Base-by-base conservation (phyloP, 768 basidiomycete species). In the Kwoniella mangroviensis region DNA sequence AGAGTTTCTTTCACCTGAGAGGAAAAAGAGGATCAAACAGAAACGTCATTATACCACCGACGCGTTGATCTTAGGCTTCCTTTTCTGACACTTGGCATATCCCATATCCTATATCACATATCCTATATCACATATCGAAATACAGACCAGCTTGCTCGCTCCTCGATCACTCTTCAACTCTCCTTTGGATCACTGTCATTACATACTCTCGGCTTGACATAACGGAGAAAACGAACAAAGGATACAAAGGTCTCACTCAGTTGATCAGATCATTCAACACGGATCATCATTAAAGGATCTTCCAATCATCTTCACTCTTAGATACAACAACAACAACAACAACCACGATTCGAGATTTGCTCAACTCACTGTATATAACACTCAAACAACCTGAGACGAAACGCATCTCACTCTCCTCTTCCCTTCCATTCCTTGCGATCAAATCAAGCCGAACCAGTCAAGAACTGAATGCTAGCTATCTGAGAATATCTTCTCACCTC, bases 271-370 rank as follows among this genome's bases (percentile, higher is more conserved):
- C 24, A 22, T 2, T 28, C n/a, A 58, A 40, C 56, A 58, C 56
- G 56, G 56, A 58, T 58, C 34, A 40, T 40, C 56, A 58, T 58
- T 26, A 58, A 58, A 58, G 56, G 56, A 58, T 58, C 28, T 58
- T 34, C 34, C 34, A 34, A 34, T 34, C 34, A 7, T 34, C 34
- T 34, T 34, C 34, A 34, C 17, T 17, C 24, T 58, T 58, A 21
- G 28, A 58, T 34, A 57, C 24, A 19, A 40, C 22, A 58, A 12
- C 28, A 58, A 13, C 56, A 28, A 13, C 56, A 58, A 49, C 19
- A 49, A 49, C 45, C 12, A 13, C 45, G 3, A 49, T 10, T 15
- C 45, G 34, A 34, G 34, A 7, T 34, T 7, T 28, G 3, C 3
- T 2, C 43, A 49, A 4, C 45, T 49, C 45, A 49, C 45, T 49